Percentiles rank a stretch among this genome's conserved stretches.
Evolutionary conservation across 2,329 filamentous ascomycete genomes (phyloP).

Genomic region (Davidsoniella virescens): DNA sequence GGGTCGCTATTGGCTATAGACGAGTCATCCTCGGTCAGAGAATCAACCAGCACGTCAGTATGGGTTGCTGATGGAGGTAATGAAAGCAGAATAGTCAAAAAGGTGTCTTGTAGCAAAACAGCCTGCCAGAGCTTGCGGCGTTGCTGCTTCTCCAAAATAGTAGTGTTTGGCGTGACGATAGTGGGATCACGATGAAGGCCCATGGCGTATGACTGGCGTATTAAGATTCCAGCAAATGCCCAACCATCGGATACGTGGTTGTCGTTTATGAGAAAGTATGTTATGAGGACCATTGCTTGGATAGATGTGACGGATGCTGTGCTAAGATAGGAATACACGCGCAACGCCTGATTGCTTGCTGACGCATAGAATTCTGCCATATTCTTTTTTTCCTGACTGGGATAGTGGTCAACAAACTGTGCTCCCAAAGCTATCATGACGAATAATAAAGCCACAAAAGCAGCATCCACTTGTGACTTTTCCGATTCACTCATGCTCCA

Average conservation of each 20-base stretch:
- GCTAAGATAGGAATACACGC: conserved; percentile 62
- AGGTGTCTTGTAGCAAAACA: conserved; percentile 65
- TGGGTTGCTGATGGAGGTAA: conserved; percentile 64
- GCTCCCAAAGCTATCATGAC: conserved; percentile 64
- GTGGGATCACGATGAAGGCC: conserved; percentile 66
- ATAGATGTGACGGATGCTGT: conserved; percentile 56
- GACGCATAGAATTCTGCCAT: conserved; percentile 72
- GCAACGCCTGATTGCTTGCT: conserved; percentile 60
- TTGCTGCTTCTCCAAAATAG: conserved; percentile 58
- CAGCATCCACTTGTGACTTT: conserved; percentile 45
- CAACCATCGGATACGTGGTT: conserved; percentile 72
- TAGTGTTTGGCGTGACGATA: conserved; percentile 50
- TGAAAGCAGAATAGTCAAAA: conserved; percentile 60
- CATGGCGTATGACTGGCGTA: conserved; percentile 68
- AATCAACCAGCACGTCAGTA: conserved; percentile 62
- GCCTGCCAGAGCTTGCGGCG: conserved; percentile 71
- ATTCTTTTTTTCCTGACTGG: conserved; percentile 48
- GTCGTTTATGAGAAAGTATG: conserved; percentile 74
- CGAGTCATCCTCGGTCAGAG: conserved; percentile 47
- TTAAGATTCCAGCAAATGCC: conserved; percentile 63
- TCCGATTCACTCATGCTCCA: conserved; percentile 46
- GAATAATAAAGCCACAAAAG: conserved; percentile 57
- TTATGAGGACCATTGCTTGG: conserved; percentile 65
- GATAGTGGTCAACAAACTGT: conserved; percentile 51
- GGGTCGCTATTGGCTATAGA: conserved; percentile 43